A percentile compares a stretch with the other conserved stretches of the same genome.
Evolutionary conservation across 2,329 filamentous ascomycete genomes (phyloP).

Genomic region (Dothideomycetes sp.): DNA sequence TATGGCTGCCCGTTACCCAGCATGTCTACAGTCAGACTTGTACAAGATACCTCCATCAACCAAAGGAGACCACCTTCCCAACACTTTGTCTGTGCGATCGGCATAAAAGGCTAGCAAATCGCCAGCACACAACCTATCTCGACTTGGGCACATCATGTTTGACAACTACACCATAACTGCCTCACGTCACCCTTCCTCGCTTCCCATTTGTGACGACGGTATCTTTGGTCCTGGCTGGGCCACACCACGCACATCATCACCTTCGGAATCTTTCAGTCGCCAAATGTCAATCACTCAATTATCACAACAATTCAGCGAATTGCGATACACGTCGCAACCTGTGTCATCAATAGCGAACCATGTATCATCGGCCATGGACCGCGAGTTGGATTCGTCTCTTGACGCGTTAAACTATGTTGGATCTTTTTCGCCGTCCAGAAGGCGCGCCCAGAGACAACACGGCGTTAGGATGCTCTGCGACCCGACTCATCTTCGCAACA

Average conservation of each 20-base stretch:
- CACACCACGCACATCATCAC: conserved; percentile 26
- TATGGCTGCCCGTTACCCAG: conserved; percentile 6
- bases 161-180: conserved; percentile 32
- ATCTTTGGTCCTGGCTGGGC: conserved; percentile 21
- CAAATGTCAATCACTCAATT: conserved; percentile 29
- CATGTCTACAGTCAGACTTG: no score
- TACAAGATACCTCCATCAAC: no score
- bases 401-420: conserved; percentile 4
- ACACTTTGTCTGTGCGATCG: no score
- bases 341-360: conserved; percentile 15
- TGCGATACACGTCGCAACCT: conserved; percentile 22
- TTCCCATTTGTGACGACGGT: conserved; percentile 20
- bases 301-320: conserved; percentile 26
- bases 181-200: conserved; percentile 23
- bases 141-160: no score
- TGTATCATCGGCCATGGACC: background rate
- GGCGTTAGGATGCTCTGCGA: conserved; percentile 24
- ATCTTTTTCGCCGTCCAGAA: conserved; percentile 2
- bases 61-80: no score
- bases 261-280: conserved; percentile 19
- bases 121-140: no score
- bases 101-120: no score
- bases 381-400: background rate
- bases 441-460: conserved; percentile 4
- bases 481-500: conserved; percentile 28